Conservation (phyloP, 164 flowering plant genomes). For the Nymphaea colorata region DNA sequence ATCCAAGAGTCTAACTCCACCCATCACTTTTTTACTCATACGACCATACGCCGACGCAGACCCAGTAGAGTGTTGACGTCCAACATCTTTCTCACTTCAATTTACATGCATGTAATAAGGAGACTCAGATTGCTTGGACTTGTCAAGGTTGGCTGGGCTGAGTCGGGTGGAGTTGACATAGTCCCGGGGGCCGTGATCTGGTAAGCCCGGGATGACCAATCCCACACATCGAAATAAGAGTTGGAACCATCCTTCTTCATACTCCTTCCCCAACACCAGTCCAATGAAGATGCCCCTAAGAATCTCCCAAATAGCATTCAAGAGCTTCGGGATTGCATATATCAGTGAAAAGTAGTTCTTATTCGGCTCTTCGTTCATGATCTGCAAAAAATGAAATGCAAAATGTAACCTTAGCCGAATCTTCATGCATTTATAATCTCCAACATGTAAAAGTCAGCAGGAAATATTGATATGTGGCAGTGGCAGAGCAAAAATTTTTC, state of each 20-base stretch:
- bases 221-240: conserved; percentile 33
- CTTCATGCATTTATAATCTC: neutral
- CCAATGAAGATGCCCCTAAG: conserved; percentile 39
- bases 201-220: conserved; percentile 44
- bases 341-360: conserved; percentile 59
- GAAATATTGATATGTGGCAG: neutral
- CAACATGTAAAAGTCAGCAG: neutral
- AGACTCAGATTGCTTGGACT: neutral
- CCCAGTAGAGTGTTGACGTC: neutral
- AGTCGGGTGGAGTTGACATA: conserved; percentile 46
- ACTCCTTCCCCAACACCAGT: conserved; percentile 26
- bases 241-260: conserved; percentile 38
- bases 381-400: conserved; percentile 15
- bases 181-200: conserved; percentile 48
- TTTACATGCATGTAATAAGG: no score
- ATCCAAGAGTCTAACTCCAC: no score
- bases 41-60: neutral
- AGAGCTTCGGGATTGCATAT: conserved; percentile 27
- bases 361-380: conserved; percentile 46
- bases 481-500: no score
- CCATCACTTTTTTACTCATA: neutral
- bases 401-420: neutral
- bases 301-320: conserved; percentile 64
- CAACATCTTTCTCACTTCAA: neutral
- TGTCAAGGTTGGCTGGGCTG: conserved; percentile 11